Conservation (phyloP, 208 protist species). For the Strigomonas galati region DNA sequence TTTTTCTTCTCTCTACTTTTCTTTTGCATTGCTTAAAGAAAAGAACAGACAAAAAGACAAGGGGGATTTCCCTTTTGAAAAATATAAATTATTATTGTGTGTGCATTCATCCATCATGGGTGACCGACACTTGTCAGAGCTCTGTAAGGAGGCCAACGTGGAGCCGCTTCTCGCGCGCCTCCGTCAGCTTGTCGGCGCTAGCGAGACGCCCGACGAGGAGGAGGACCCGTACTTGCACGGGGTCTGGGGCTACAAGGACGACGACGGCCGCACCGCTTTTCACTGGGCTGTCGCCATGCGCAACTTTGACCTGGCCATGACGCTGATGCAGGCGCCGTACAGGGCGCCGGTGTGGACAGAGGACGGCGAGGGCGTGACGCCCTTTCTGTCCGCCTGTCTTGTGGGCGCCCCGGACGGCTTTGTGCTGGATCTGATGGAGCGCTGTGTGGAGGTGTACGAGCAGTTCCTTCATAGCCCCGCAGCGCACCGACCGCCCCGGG, state of each 20-base stretch:
- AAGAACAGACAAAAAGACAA: not conserved
- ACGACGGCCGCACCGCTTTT: slow-evolving; percentile 83
- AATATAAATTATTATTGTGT: too few species aligned
- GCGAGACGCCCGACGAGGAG: not conserved
- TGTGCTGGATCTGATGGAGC: slow-evolving; percentile 46
- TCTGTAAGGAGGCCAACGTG: slow-evolving; percentile 57
- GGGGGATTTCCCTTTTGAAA: too few species aligned
- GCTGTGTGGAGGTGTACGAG: slow-evolving; percentile 30
- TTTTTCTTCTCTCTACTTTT: not conserved
- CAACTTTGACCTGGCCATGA: slow-evolving; percentile 65
- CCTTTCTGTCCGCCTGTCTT: slow-evolving; percentile 77
- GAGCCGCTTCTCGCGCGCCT: slow-evolving; percentile 46
- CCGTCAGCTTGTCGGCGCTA: slow-evolving; percentile 23
- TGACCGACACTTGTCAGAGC: slow-evolving; percentile 68
- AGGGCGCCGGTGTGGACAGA: slow-evolving; percentile 59
- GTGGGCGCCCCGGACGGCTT: slow-evolving; percentile 66
- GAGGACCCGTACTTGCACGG: slow-evolving; percentile 27
- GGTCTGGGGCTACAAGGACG: slow-evolving; percentile 74
- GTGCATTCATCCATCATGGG: slow-evolving; percentile 7
- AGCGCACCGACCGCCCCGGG: slow-evolving; percentile 13
- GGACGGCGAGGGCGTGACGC: slow-evolving; percentile 68
- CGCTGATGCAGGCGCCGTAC: slow-evolving; percentile 56
- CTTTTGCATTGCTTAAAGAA: not conserved
- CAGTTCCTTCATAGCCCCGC: slow-evolving; percentile 15
- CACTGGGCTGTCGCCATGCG: slow-evolving; percentile 85